Conservation (phyloP, 768 basidiomycete genomes). For the Pleurotus tuber-regium region DNA sequence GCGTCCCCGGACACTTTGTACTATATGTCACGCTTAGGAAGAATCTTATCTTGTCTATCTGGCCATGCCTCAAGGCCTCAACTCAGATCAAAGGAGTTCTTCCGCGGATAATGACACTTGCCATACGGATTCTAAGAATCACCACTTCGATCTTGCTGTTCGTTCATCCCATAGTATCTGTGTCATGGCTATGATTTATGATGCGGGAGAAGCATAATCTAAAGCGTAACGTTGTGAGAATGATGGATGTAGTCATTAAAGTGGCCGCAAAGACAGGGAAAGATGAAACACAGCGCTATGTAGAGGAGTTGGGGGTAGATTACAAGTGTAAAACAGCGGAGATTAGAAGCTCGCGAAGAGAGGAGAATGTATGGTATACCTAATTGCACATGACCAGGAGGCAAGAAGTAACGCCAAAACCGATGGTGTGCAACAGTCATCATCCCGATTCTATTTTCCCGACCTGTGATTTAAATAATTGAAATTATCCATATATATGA, state of each 20-base stretch:
- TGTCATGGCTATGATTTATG: slow-evolving; percentile 1
- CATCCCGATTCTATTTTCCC: not conserved
- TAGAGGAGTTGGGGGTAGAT: slow-evolving; percentile 1
- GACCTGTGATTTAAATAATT: not conserved
- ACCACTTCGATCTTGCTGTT: too few species aligned
- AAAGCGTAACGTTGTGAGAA: not conserved
- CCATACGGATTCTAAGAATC: too few species aligned
- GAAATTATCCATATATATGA: not conserved
- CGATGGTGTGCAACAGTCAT: not conserved
- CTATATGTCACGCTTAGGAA: not conserved
- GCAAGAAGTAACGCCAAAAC: not conserved
- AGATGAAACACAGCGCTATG: not conserved
- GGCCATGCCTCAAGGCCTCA: too few species aligned
- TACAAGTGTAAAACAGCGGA: not conserved
- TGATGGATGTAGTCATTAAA: not conserved
- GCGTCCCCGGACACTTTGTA: not conserved
- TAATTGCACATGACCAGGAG: too few species aligned
- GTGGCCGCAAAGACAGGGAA: too few species aligned
- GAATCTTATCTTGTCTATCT: not conserved
- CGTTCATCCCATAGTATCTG: too few species aligned
- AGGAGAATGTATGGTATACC: not conserved
- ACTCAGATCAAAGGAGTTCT: not conserved
- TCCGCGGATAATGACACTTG: not conserved
- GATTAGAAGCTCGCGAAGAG: not conserved
- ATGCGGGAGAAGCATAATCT: slow-evolving; percentile 7